Conservation (phyloP, 169 alveolate genomes). For the Plasmodium coatneyi region DNA sequence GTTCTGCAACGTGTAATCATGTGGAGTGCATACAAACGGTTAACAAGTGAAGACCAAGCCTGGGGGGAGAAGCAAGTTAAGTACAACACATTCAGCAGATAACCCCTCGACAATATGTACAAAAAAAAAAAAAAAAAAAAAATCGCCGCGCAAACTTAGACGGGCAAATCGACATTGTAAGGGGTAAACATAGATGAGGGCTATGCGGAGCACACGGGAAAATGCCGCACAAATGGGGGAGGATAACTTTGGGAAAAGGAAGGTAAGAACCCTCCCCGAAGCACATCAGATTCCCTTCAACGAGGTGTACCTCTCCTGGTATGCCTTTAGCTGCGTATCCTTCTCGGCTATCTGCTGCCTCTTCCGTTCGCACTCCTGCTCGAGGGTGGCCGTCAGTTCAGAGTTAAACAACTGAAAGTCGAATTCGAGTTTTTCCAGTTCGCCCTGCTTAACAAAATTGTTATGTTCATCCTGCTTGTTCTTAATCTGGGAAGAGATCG, state of each 20-base stretch:
- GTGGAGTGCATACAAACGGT: neutral
- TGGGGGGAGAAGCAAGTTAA: neutral
- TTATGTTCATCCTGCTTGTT: slow-evolving; percentile 53
- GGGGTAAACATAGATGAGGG: neutral
- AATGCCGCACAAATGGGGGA: neutral
- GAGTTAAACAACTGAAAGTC: slow-evolving; percentile 43
- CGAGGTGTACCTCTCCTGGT: slow-evolving; percentile 39
- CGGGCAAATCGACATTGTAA: neutral
- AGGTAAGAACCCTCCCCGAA: neutral
- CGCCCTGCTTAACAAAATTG: slow-evolving; percentile 67
- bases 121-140: neutral
- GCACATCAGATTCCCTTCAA: slow-evolving; percentile 10
- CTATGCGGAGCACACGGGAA: neutral
- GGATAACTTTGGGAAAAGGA: neutral
- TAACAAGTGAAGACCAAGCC: neutral
- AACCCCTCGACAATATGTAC: neutral
- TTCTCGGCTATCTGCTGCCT: slow-evolving; percentile 13
- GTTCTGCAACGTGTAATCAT: neutral
- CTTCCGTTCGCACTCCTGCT: slow-evolving; percentile 45
- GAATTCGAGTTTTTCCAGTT: slow-evolving; percentile 51
- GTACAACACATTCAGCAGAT: neutral
- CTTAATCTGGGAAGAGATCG: slow-evolving; percentile 14
- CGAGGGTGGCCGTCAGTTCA: slow-evolving; percentile 20
- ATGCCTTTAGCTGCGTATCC: slow-evolving; percentile 14
- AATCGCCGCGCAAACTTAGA: neutral